These are phyloP conservation scores for Hortaea werneckii DNA, from an alignment of 2,329 filamentous ascomycete genomes.

Conservation along the genomic window DNA sequence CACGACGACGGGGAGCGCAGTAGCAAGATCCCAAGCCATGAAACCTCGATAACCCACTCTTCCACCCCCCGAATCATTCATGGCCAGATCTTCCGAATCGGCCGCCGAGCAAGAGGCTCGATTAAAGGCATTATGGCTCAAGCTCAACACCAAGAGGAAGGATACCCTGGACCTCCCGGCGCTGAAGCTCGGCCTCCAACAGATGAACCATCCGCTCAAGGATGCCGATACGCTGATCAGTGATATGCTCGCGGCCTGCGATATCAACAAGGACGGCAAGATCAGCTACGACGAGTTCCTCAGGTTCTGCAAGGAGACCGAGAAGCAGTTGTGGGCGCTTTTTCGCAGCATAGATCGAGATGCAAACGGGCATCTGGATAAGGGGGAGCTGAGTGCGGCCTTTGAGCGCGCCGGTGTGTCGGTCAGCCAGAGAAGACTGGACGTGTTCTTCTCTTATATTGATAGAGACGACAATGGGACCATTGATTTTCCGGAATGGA, in stretches of 20 bases:
- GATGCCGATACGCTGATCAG: conserved; percentile 80
- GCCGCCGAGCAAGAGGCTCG: conserved; percentile 66
- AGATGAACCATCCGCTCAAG: conserved; percentile 88
- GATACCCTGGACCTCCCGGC: conserved; percentile 77
- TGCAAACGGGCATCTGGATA: conserved; percentile 75
- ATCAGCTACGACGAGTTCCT: conserved; percentile 93
- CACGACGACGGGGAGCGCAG: too few relatives aligned
- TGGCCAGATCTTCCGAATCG: not conserved
- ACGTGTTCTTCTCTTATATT: conserved; percentile 80
- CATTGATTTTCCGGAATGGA: conserved; percentile 92
- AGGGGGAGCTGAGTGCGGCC: conserved; percentile 68
- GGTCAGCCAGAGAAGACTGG: conserved; percentile 65
- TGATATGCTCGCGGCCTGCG: conserved; percentile 71
- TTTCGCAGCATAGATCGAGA: conserved; percentile 84
- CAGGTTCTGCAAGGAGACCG: conserved; percentile 75
- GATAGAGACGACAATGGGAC: conserved; percentile 78
- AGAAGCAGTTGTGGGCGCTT: conserved; percentile 68
- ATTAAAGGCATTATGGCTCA: conserved; percentile 73
- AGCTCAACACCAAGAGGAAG: conserved; percentile 64
- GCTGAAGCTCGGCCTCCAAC: conserved; percentile 71
- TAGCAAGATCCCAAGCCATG: not conserved
- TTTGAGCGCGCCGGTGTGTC: conserved; percentile 69
- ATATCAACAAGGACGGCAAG: conserved; percentile 75
- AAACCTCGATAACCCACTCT: not conserved
- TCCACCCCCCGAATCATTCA: not conserved